Evolutionary conservation across 768 basidiomycete genomes (phyloP).

Genomic region (Leccinum incarnatum): DNA sequence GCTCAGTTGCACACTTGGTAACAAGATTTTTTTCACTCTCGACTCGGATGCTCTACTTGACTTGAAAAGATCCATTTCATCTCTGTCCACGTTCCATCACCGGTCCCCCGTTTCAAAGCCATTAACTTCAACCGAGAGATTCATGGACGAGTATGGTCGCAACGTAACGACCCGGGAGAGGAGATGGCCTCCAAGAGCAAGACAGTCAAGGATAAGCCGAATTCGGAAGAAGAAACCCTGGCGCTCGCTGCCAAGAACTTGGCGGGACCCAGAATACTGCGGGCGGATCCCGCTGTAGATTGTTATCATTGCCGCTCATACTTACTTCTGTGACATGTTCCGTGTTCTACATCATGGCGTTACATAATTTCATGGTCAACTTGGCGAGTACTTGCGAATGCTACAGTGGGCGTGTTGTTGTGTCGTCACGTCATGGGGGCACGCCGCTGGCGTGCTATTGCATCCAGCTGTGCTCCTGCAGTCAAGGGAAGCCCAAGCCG

Average conservation of each 20-base stretch:
- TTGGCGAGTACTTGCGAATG: neutral
- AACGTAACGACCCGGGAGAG: neutral
- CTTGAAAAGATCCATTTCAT: neutral
- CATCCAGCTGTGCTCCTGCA: too few species aligned
- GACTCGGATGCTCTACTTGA: neutral
- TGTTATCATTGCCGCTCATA: neutral
- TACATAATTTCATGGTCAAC: neutral
- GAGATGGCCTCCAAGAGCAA: neutral
- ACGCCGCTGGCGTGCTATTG: too few species aligned
- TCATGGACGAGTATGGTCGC: neutral
- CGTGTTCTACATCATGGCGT: neutral
- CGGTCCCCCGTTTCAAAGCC: neutral
- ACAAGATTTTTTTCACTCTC: neutral
- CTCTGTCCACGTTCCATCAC: neutral
- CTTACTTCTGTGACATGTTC: neutral
- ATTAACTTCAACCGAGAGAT: neutral
- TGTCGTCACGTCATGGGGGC: too few species aligned
- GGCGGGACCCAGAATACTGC: neutral
- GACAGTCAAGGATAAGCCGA: constrained; percentile 1
- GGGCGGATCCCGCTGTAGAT: neutral
- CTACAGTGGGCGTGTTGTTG: too few species aligned
- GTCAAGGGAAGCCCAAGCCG: too few species aligned
- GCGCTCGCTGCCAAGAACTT: neutral
- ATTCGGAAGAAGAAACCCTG: neutral
- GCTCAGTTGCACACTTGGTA: neutral